Percentiles rank a stretch among this genome's conserved stretches.
These are phyloP conservation scores for Fusarium neocosmosporiellum DNA, from an alignment of 2,329 filamentous ascomycete genomes.

Conservation along the genomic window DNA sequence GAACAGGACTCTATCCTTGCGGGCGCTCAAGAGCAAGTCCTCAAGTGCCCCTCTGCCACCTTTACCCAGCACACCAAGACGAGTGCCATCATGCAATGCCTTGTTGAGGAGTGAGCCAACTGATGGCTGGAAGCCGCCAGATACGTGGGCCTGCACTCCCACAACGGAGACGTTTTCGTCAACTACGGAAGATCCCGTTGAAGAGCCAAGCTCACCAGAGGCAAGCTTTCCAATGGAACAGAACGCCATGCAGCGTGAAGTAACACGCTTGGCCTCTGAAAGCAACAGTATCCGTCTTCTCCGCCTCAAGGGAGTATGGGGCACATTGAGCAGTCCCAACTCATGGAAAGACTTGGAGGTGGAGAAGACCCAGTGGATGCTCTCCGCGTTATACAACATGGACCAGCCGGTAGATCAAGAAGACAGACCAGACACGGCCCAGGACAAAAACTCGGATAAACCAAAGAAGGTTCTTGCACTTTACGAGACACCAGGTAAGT, in stretches of 20 bases:
- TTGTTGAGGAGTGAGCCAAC: constrained; percentile 6
- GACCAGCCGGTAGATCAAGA: constrained; percentile 32
- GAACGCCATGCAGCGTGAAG: constrained; percentile 15
- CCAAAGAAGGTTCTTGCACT: constrained; percentile 27
- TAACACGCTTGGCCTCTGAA: constrained; percentile 13
- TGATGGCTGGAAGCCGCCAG: constrained; percentile 27
- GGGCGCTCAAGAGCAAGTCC: constrained; percentile 19
- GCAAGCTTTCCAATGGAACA: background rate
- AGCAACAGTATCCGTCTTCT: constrained; percentile 17
- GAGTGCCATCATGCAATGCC: constrained; percentile 16
- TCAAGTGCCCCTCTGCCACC: background rate
- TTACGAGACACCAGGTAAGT: constrained; percentile 29
- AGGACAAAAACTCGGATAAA: constrained; percentile 35
- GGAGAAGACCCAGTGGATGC: constrained; percentile 70
- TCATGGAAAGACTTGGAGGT: constrained; percentile 53
- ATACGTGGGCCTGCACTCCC: constrained; percentile 22
- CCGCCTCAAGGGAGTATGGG: constrained; percentile 10
- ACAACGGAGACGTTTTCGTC: constrained; percentile 13
- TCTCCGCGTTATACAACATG: constrained; percentile 64
- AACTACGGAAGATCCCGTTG: background rate
- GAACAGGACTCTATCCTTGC: constrained; percentile 9
- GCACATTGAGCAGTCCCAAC: background rate
- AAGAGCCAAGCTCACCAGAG: background rate
- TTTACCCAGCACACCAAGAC: background rate
- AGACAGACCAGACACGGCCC: constrained; percentile 22